Conservation (phyloP, 345 rosid species). For the Firmiana major region DNA sequence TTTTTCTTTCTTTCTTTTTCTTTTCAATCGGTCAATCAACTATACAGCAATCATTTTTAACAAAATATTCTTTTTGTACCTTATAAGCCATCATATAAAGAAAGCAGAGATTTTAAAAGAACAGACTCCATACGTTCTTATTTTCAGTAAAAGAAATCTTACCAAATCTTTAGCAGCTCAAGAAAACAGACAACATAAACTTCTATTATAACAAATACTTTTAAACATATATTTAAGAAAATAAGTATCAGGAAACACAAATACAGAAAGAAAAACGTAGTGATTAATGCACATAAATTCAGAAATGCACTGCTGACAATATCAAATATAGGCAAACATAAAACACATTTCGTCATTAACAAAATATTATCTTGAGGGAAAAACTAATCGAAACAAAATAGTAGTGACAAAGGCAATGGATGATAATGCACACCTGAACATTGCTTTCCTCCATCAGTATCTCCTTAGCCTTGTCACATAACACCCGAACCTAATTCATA, state of each 20-base stretch:
- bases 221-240: neutral
- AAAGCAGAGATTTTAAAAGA: neutral
- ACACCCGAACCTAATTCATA: slow-evolving; percentile 46
- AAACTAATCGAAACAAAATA: neutral
- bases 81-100: neutral
- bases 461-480: slow-evolving; percentile 78
- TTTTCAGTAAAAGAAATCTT: neutral
- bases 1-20: neutral
- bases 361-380: neutral
- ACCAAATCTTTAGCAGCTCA: neutral
- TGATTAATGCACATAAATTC: neutral
- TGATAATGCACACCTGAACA: slow-evolving; percentile 49
- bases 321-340: neutral
- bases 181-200: neutral
- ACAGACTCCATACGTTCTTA: neutral
- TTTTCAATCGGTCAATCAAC: neutral
- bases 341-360: neutral
- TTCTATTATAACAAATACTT: neutral
- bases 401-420: neutral
- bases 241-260: neutral
- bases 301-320: neutral
- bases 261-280: neutral
- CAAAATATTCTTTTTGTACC: neutral
- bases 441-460: slow-evolving; percentile 72
- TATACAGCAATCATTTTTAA: neutral